Evolutionary conservation across 2,329 filamentous ascomycete species (phyloP), one percentile per base, ranked within the genome.

Genomic region (Trichoderma sp.): DNA sequence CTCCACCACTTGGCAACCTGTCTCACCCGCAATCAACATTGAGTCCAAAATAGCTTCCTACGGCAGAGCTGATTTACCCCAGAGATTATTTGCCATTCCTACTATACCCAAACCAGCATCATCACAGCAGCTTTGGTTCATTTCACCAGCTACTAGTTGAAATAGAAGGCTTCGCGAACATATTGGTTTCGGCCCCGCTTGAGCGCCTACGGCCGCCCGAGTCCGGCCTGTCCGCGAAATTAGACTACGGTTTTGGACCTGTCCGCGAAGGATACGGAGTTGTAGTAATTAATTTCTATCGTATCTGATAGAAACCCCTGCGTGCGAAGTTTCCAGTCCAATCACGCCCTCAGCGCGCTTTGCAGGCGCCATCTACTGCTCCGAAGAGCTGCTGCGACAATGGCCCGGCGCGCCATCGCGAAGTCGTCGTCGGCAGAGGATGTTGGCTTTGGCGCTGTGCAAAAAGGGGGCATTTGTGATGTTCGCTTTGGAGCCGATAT

Each of bases 201-300:
- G 16, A 45, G 56, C 63, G 35, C 56, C 38, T 8, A 29, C 59
- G 50, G 60, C 62, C 71, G 41, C 53, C 71, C 53, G 56, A 67
- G 56, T 67, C 75, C 56, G 76, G 77, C 64, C 72, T 66, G 71
- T 76, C 76, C 76, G 75, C 77, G 78, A 79, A 79, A 79, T 79
- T 79, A 77, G 56, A 24, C 12, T 65, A 45, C 67, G 66, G 21
- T 56, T 76, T 60, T 35, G 66, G 74, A 60, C 38, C 50, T 67
- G 65, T 67, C 24, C 24, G 56, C 65, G 45, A 64, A 62, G 60
- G 62, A 45, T 65, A 71, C 60, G 60, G 60, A 35, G 60, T 63
- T 31, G 53, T 41, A 38, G 38, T 64, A 64, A 75, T 73, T 72
- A 67, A 75, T 71, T 72, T 62, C 38, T 73, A 63, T 65, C 63